These are phyloP conservation scores for Pelargonium australe DNA, from an alignment of 441 rosid species.

Conservation along the genomic window DNA sequence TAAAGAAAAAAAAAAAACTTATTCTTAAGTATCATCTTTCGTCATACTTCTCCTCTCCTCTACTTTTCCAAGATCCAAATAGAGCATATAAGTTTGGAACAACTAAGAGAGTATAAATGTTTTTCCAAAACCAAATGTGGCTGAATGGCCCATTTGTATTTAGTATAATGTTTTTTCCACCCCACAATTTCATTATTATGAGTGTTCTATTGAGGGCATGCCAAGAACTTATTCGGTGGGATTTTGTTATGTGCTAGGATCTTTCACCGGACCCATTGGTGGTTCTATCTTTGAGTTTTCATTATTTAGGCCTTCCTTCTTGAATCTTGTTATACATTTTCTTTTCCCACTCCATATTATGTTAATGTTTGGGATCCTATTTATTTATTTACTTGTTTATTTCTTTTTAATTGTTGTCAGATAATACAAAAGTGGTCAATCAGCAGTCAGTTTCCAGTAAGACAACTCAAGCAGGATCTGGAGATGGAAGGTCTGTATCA, in stretches of 20 bases:
- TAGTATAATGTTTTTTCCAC: not conserved
- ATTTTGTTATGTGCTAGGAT: not conserved
- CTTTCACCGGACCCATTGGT: not conserved
- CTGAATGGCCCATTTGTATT: not conserved
- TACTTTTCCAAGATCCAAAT: not conserved
- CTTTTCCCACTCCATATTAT: not conserved
- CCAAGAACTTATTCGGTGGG: not conserved
- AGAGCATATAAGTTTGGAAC: not conserved
- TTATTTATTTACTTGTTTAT: not conserved
- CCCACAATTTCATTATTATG: not conserved
- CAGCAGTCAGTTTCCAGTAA: conserved; percentile 30
- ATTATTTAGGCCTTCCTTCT: not conserved
- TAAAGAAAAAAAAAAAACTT: not conserved
- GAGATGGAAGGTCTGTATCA: conserved; percentile 54
- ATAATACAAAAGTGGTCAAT: conserved; percentile 40
- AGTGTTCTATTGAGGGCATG: not conserved
- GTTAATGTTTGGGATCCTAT: not conserved
- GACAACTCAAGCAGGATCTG: conserved; percentile 40
- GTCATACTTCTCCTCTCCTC: not conserved
- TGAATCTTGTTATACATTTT: not conserved
- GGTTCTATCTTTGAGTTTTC: not conserved
- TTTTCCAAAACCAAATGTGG: not conserved
- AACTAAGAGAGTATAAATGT: not conserved
- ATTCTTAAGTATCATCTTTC: not conserved
- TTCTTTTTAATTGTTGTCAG: conserved; percentile 31